Conservation (phyloP, 2,329 filamentous ascomycete species). For the Colletotrichum sublineola region DNA sequence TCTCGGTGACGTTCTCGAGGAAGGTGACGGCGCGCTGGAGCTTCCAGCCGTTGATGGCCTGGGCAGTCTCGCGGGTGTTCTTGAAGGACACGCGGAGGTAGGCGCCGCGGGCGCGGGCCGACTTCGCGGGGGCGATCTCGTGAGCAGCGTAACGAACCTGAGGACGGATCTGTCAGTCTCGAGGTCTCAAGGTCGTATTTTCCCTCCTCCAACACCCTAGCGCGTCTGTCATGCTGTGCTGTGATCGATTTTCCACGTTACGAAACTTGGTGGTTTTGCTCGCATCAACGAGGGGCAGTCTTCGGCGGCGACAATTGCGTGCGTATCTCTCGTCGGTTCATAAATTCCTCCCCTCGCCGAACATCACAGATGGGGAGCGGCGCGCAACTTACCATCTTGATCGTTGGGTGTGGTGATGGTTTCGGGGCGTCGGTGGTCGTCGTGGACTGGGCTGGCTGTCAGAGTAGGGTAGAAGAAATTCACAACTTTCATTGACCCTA, state of each 20-base stretch:
- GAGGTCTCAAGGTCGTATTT: slow-evolving; percentile 7
- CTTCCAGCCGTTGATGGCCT: slow-evolving; percentile 99
- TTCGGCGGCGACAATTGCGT: slow-evolving; percentile 3
- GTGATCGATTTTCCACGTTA: slow-evolving; percentile 20
- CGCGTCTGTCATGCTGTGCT: neutral
- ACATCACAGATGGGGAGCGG: slow-evolving; percentile 43
- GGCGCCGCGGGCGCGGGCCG: slow-evolving; percentile 96
- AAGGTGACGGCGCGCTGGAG: slow-evolving; percentile 93
- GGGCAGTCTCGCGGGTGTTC: slow-evolving; percentile 99
- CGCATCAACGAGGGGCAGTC: slow-evolving; percentile 7
- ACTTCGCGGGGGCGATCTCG: slow-evolving; percentile 89
- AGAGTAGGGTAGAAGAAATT: slow-evolving; percentile 56
- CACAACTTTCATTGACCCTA: slow-evolving; percentile 60
- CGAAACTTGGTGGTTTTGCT: slow-evolving; percentile 16
- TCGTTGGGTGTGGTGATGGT: slow-evolving; percentile 66
- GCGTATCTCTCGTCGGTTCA: neutral
- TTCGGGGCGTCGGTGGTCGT: slow-evolving; percentile 61
- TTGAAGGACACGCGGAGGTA: slow-evolving; percentile 99
- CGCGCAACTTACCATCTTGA: slow-evolving; percentile 67
- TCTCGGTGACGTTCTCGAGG: slow-evolving; percentile 97
- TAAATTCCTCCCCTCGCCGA: slow-evolving; percentile 6
- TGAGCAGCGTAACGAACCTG: slow-evolving; percentile 97
- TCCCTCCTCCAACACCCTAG: neutral
- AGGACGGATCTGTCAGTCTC: slow-evolving; percentile 42
- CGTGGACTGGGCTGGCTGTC: slow-evolving; percentile 48